Percentiles rank a stretch among this genome's conserved stretches.
Conservation (phyloP, 805 yeast species). For the Teunomyces tritomae region DNA sequence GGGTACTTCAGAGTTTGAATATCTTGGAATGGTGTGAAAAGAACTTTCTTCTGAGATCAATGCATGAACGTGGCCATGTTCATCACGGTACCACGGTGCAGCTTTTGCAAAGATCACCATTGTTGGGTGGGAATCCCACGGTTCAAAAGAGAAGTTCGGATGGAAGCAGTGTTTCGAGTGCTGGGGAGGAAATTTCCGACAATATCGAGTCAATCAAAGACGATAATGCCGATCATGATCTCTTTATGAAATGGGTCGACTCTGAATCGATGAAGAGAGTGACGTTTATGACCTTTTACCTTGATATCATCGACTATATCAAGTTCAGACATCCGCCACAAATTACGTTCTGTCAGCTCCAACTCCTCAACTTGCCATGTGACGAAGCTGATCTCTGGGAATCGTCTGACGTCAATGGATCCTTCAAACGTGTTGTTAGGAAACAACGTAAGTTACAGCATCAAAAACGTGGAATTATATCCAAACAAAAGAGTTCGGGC, state of each 20-base stretch:
- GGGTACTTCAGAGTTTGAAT: constrained; percentile 73
- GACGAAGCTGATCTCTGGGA: constrained; percentile 42
- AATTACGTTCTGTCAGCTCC: constrained; percentile 37
- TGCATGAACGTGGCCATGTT: constrained; percentile 80
- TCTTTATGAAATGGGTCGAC: constrained; percentile 72
- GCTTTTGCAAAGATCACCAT: constrained; percentile 69
- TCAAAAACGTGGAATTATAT: constrained; percentile 1
- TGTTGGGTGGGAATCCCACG: constrained; percentile 68
- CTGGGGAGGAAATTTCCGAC: constrained; percentile 36
- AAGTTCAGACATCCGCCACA: constrained; percentile 70
- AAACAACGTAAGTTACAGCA: constrained; percentile 30
- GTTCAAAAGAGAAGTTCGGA: constrained; percentile 20
- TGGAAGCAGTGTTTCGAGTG: constrained; percentile 25
- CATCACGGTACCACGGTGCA: constrained; percentile 89
- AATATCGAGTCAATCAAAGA: constrained; percentile 11
- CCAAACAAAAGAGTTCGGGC: constrained; percentile 3
- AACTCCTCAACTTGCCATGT: constrained; percentile 40
- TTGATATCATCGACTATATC: constrained; percentile 76
- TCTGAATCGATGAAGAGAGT: constrained; percentile 75
- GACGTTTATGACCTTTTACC: constrained; percentile 76
- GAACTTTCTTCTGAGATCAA: constrained; percentile 58
- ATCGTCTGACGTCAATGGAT: constrained; percentile 35
- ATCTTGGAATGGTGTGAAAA: constrained; percentile 80
- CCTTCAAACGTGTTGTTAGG: constrained; percentile 37
- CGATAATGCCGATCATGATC: constrained; percentile 26